Conservation (phyloP, 441 rosid genomes). For the Erodium trifolium region DNA sequence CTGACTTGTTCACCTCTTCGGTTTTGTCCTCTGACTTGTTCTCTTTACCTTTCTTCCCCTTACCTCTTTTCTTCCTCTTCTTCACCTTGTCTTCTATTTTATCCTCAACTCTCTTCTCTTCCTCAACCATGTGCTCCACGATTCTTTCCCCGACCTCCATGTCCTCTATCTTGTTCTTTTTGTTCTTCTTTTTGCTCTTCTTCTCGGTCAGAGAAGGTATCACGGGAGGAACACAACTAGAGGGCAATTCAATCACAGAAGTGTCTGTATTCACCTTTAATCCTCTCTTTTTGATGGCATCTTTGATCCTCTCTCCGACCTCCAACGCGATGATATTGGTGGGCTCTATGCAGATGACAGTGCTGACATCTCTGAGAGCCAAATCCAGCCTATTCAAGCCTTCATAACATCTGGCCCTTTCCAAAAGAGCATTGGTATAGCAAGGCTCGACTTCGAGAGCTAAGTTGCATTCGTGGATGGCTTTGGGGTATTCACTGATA, state of each 20-base stretch:
- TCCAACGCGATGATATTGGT: constrained; percentile 53
- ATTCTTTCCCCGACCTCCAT: constrained; percentile 19
- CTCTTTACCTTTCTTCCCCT: constrained; percentile 14
- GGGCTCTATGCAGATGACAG: constrained; percentile 45
- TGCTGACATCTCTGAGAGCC: constrained; percentile 46
- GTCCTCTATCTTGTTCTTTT: constrained; percentile 18
- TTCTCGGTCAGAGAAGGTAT: constrained; percentile 24
- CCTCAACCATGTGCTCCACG: constrained; percentile 25
- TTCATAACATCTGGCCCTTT: constrained; percentile 63
- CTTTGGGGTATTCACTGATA: constrained; percentile 45
- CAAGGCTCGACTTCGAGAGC: constrained; percentile 49
- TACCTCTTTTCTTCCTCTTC: no score
- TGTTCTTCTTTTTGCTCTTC: constrained; percentile 29
- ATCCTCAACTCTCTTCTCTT: constrained; percentile 23
- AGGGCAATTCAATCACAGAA: constrained; percentile 36
- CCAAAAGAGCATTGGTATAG: constrained; percentile 45
- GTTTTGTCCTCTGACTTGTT: constrained; percentile 19
- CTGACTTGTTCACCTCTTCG: constrained; percentile 19
- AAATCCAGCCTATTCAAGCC: constrained; percentile 55
- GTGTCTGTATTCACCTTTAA: constrained; percentile 31
- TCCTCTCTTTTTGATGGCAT: constrained; percentile 40
- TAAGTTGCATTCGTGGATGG: constrained; percentile 46
- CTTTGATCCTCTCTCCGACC: constrained; percentile 44
- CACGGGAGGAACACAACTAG: not conserved
- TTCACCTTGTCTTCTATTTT: not conserved